Evolutionary conservation across 2,329 filamentous ascomycete species (phyloP).

Genomic region (Fusarium torulosum): DNA sequence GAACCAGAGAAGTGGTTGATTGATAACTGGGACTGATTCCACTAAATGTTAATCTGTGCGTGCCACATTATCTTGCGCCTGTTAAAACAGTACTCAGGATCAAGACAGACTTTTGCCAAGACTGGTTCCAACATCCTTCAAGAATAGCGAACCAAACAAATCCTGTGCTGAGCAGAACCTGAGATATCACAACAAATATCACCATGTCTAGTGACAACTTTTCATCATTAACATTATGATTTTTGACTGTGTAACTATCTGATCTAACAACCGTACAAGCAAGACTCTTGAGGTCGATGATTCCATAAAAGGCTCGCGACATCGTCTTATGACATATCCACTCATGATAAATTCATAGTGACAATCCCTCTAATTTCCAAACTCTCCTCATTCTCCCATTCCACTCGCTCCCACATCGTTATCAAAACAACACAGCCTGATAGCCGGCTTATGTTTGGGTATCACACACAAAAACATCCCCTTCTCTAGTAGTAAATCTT

Average conservation of each 20-base stretch:
- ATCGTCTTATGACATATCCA: slow-evolving; percentile 10
- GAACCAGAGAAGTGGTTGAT: neutral
- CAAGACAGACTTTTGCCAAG: too few species aligned
- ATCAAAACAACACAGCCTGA: slow-evolving; percentile 40
- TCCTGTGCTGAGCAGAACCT: neutral
- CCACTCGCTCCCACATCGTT: neutral
- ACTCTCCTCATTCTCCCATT: neutral
- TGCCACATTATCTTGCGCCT: too few species aligned
- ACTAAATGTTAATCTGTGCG: too few species aligned
- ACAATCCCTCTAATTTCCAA: slow-evolving; percentile 5
- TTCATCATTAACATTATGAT: slow-evolving; percentile 35
- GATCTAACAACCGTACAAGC: slow-evolving; percentile 5
- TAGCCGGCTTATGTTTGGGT: slow-evolving; percentile 45
- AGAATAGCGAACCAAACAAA: too few species aligned
- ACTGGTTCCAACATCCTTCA: too few species aligned
- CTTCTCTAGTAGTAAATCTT: slow-evolving; percentile 58
- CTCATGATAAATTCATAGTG: neutral
- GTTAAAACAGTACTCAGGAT: too few species aligned
- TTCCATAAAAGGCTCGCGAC: slow-evolving; percentile 1
- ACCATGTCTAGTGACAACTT: too few species aligned
- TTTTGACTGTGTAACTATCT: slow-evolving; percentile 31
- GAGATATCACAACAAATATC: neutral
- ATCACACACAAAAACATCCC: slow-evolving; percentile 40
- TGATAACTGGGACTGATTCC: too few species aligned
- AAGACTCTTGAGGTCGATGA: neutral